phyloP scores from a whole-genome alignment of 345 rosid species.

The Aurinia saxatilis region DNA sequence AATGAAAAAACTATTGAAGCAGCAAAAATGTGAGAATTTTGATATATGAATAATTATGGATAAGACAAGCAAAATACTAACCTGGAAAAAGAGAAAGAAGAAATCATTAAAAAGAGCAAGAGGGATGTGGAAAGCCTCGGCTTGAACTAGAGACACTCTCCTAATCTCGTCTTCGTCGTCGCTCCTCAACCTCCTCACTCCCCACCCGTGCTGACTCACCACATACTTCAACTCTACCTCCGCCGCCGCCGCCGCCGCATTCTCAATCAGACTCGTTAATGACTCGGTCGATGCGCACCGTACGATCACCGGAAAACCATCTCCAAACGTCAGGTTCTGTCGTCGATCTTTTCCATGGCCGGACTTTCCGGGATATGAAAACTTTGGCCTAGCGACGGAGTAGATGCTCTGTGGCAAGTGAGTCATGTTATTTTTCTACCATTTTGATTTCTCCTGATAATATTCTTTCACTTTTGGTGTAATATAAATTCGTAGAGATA shows the following conservation, averaged over 20 bases:
- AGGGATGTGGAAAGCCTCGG: constrained; percentile 77
- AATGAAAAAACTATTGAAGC: too few species aligned
- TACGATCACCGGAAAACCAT: constrained; percentile 13
- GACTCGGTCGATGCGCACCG: constrained; percentile 25
- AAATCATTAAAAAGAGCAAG: constrained; percentile 51
- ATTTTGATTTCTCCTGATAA: too few species aligned
- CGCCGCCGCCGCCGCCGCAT: constrained; percentile 5
- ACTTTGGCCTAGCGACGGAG: constrained; percentile 14
- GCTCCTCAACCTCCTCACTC: constrained; percentile 46
- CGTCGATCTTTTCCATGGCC: constrained; percentile 4
- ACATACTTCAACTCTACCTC: constrained; percentile 24
- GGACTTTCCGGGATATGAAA: background rate
- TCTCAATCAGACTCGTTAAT: constrained; percentile 11
- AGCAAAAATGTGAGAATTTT: too few species aligned
- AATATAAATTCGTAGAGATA: too few species aligned
- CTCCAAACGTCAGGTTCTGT: background rate
- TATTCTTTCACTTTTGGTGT: too few species aligned
- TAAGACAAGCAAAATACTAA: constrained; percentile 4
- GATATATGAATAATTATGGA: too few species aligned
- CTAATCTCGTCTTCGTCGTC: constrained; percentile 44
- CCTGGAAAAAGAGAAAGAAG: constrained; percentile 77
- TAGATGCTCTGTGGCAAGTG: constrained; percentile 27
- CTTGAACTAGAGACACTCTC: constrained; percentile 62
- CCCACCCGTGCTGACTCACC: constrained; percentile 63
- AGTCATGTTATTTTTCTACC: constrained; percentile 28